Conservation (phyloP, 768 basidiomycete genomes). For the Leccinellum luteum region DNA sequence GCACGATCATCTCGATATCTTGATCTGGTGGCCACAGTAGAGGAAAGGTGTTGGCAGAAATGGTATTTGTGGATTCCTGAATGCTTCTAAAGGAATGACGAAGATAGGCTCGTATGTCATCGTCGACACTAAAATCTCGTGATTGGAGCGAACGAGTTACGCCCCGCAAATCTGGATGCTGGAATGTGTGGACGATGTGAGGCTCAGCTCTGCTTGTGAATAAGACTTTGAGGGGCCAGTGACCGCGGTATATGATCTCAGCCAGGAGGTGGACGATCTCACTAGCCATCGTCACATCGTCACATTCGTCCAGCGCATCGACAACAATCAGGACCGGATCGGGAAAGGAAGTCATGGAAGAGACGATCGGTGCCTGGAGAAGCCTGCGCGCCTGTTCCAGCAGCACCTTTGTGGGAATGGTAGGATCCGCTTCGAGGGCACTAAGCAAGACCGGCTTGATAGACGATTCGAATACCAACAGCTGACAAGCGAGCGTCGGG, state of each 20-base stretch:
- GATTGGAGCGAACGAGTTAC: slow-evolving; percentile 8
- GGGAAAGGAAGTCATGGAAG: slow-evolving; percentile 5
- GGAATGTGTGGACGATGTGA: slow-evolving; percentile 20
- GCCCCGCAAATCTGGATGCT: slow-evolving; percentile 11
- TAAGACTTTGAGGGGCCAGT: slow-evolving; percentile 25
- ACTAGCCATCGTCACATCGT: slow-evolving; percentile 18
- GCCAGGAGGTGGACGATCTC: slow-evolving; percentile 25
- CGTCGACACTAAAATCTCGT: slow-evolving; percentile 21
- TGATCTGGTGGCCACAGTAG: slow-evolving; percentile 22
- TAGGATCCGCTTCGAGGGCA: slow-evolving; percentile 20
- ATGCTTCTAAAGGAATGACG: slow-evolving; percentile 19
- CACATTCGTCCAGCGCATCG: slow-evolving; percentile 26
- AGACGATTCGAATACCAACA: slow-evolving; percentile 18
- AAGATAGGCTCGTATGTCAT: slow-evolving; percentile 26
- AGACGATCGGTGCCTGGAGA: slow-evolving; percentile 19
- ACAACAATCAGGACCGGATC: slow-evolving; percentile 21
- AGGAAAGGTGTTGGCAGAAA: neutral
- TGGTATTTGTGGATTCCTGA: neutral
- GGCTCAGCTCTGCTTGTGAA: slow-evolving; percentile 23
- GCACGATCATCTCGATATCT: slow-evolving; percentile 18
- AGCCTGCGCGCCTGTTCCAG: slow-evolving; percentile 25
- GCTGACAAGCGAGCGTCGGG: slow-evolving; percentile 32
- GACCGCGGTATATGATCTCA: slow-evolving; percentile 10
- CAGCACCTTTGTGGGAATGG: slow-evolving; percentile 22
- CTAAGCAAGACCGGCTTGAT: slow-evolving; percentile 14